phyloP scores from a whole-genome alignment of 192 early-diverging fungal species.

The Backusella westeae region DNA sequence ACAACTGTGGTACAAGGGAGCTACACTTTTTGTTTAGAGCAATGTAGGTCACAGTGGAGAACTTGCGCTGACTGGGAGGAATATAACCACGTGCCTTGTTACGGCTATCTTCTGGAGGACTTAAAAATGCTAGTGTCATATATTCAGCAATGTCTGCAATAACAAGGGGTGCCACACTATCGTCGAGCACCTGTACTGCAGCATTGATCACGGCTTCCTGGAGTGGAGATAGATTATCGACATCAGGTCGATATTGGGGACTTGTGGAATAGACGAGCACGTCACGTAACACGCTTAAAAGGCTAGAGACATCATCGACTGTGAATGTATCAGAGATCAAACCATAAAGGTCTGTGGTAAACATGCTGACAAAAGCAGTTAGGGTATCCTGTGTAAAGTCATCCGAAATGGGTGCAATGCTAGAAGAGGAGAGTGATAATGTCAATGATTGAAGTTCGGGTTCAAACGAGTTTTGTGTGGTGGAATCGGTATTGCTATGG shows the following conservation, averaged over 20 bases:
- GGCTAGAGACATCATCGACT: slow-evolving; percentile 48
- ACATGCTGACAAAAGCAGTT: slow-evolving; percentile 57
- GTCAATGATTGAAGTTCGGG: slow-evolving; percentile 29
- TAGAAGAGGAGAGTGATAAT: slow-evolving; percentile 19
- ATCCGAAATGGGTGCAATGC: slow-evolving; percentile 27
- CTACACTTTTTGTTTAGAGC: slow-evolving; percentile 67
- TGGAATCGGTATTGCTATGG: not conserved
- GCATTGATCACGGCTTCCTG: slow-evolving; percentile 69
- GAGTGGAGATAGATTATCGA: slow-evolving; percentile 61
- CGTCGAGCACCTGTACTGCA: slow-evolving; percentile 38
- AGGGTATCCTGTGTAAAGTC: slow-evolving; percentile 74
- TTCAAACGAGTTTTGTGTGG: not conserved
- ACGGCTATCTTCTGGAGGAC: slow-evolving; percentile 23
- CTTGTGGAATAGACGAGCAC: slow-evolving; percentile 65
- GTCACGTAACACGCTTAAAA: slow-evolving; percentile 49
- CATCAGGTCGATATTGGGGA: slow-evolving; percentile 53
- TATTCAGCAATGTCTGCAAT: slow-evolving; percentile 43
- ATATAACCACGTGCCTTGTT: slow-evolving; percentile 14
- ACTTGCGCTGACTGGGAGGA: slow-evolving; percentile 29
- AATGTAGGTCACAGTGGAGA: slow-evolving; percentile 66
- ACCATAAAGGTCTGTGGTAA: slow-evolving; percentile 57
- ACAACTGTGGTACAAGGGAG: slow-evolving; percentile 48
- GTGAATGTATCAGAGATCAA: slow-evolving; percentile 51
- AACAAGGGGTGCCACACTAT: slow-evolving; percentile 25
- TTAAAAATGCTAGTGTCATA: slow-evolving; percentile 42